Percentiles rank a stretch among this genome's conserved stretches.
Evolutionary conservation across 129 eudicot species (phyloP).

Genomic region (Flaveria trinervia): DNA sequence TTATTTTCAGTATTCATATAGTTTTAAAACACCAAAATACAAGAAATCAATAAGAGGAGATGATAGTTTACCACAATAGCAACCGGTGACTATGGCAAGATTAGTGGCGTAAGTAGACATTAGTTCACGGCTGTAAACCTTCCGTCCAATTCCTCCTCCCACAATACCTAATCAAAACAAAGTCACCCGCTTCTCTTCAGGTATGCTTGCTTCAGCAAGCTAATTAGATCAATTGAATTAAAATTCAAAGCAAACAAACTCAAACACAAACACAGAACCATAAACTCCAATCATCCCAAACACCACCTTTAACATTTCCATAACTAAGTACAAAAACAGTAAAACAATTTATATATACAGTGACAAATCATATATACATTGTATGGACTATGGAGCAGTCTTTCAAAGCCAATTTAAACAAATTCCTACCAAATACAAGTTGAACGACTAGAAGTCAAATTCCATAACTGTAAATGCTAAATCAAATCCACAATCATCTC

Average conservation of each 20-base stretch:
- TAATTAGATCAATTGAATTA: not conserved
- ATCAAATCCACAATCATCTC: constrained; percentile 10
- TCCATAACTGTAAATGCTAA: not conserved
- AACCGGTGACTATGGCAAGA: constrained; percentile 81
- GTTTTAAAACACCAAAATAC: not conserved
- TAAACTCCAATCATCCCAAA: constrained; percentile 3
- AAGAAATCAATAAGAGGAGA: constrained; percentile 6
- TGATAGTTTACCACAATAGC: constrained; percentile 73
- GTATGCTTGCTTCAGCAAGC: constrained; percentile 1
- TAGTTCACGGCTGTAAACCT: constrained; percentile 56
- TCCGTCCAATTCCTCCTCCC: constrained; percentile 81
- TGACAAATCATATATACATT: not conserved
- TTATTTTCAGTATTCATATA: not conserved
- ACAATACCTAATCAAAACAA: constrained; percentile 50
- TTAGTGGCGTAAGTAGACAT: constrained; percentile 84
- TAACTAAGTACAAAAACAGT: not conserved
- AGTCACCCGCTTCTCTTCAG: not conserved
- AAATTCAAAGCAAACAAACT: not conserved
- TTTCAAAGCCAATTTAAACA: not conserved
- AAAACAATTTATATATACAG: not conserved
- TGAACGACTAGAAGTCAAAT: not conserved
- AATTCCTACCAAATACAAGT: not conserved
- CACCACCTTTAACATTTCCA: not conserved
- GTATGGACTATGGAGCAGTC: not conserved
- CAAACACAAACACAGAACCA: not conserved